Percentiles rank a stretch among this genome's conserved stretches.
Conservation (phyloP, 2,329 filamentous ascomycete genomes). For the Colletotrichum sidae region DNA sequence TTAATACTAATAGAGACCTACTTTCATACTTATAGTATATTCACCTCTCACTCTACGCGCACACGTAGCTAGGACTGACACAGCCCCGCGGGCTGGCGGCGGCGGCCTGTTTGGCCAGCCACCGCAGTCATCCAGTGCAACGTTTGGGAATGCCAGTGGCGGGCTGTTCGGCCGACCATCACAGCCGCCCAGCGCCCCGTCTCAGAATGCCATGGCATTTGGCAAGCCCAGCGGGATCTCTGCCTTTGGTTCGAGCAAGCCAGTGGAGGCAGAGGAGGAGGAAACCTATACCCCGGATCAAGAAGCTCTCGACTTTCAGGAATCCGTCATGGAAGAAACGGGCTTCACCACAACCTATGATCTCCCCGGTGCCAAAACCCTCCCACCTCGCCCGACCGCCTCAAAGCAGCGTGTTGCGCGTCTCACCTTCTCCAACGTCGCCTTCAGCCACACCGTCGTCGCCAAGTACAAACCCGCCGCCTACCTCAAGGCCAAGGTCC, state of each 20-base stretch:
- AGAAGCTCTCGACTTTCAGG: slow-evolving; percentile 57
- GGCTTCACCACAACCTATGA: slow-evolving; percentile 72
- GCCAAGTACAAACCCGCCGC: slow-evolving; percentile 71
- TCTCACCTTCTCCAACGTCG: slow-evolving; percentile 60
- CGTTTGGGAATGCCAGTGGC: no score
- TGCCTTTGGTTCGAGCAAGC: background rate
- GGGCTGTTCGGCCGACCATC: background rate
- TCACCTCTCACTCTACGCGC: no score
- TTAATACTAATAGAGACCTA: no score
- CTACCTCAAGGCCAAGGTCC: slow-evolving; percentile 68
- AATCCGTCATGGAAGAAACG: slow-evolving; percentile 67
- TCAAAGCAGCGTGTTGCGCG: slow-evolving; percentile 71
- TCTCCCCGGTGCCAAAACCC: slow-evolving; percentile 67
- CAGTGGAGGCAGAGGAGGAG: background rate
- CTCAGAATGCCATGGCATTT: background rate
- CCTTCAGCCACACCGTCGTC: slow-evolving; percentile 68
- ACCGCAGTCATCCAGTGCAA: no score
- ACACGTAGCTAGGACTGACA: no score
- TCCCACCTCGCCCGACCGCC: slow-evolving; percentile 61
- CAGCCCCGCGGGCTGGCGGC: no score
- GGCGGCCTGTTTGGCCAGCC: no score
- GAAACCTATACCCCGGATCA: slow-evolving; percentile 34
- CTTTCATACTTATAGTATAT: no score
- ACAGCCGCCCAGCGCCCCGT: background rate
- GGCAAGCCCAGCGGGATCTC: background rate